Percentiles rank a stretch among this genome's conserved stretches.
Evolutionary conservation across 1,139 yeast genomes (phyloP).

Genomic region (Blastobotrys persicus): DNA sequence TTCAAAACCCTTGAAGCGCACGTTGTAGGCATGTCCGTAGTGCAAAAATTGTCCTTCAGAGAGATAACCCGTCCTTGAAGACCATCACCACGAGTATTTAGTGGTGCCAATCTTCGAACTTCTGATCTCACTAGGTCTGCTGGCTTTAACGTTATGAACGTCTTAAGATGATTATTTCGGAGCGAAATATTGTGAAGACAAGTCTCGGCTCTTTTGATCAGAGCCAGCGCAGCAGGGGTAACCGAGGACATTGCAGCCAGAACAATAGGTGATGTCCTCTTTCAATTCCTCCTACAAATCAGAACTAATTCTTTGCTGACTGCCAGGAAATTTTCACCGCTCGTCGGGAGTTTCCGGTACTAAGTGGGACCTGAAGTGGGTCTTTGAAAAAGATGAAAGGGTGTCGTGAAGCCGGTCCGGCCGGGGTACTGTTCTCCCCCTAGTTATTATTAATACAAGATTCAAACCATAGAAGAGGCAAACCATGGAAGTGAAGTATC

Average conservation of each 20-base stretch:
- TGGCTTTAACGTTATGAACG: slow-evolving; percentile 33
- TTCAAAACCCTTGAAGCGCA: slow-evolving; percentile 60
- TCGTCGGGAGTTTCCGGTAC: slow-evolving; percentile 1
- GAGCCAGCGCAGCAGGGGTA: slow-evolving; percentile 4
- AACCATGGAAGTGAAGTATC: too few species aligned
- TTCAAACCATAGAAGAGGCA: too few species aligned
- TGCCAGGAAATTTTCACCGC: neutral
- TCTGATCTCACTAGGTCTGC: slow-evolving; percentile 19
- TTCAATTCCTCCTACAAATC: neutral
- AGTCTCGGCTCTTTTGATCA: slow-evolving; percentile 24
- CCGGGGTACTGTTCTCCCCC: too few species aligned
- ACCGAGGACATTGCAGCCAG: neutral
- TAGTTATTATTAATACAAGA: too few species aligned
- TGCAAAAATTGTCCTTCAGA: slow-evolving; percentile 76
- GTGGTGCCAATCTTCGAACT: slow-evolving; percentile 9
- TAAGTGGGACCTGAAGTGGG: neutral
- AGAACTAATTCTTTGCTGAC: neutral
- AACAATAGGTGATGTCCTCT: neutral
- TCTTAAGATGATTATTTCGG: slow-evolving; percentile 35
- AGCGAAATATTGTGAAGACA: slow-evolving; percentile 31
- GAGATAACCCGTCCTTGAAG: slow-evolving; percentile 42
- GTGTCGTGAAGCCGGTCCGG: too few species aligned
- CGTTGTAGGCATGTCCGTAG: slow-evolving; percentile 63
- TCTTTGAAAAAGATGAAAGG: too few species aligned
- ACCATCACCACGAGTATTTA: slow-evolving; percentile 1